Evolutionary conservation across 2,329 filamentous ascomycete species (phyloP).

Genomic region (Orbilia brochopaga): DNA sequence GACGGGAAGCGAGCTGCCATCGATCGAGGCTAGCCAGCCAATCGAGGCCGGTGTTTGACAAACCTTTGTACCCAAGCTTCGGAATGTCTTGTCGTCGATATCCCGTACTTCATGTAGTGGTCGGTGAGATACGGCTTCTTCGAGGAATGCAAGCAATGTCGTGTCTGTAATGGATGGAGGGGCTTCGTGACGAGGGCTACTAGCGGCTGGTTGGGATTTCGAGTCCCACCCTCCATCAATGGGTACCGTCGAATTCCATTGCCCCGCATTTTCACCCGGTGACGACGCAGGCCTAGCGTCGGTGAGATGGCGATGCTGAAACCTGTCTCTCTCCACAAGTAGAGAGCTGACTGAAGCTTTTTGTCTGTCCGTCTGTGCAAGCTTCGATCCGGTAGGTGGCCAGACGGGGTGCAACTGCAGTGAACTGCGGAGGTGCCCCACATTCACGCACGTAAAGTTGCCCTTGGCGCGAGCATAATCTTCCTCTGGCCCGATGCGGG

Average conservation of each 20-base stretch:
- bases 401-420: not conserved
- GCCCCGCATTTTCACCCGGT: slow-evolving; percentile 42
- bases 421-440: slow-evolving; percentile 16
- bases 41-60: too few species aligned
- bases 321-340: not conserved
- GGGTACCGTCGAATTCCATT: slow-evolving; percentile 28
- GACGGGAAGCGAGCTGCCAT: not conserved
- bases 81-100: slow-evolving; percentile 9
- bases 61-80: not conserved
- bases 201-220: too few species aligned
- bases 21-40: not conserved
- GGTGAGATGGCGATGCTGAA: slow-evolving; percentile 4
- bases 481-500: slow-evolving; percentile 42
- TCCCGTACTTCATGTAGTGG: too few species aligned
- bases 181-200: slow-evolving; percentile 27
- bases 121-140: too few species aligned
- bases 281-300: slow-evolving; percentile 5
- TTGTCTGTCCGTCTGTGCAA: not conserved
- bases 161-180: not conserved
- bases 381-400: not conserved
- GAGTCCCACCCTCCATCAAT: not conserved
- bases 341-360: not conserved
- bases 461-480: slow-evolving; percentile 46
- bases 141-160: slow-evolving; percentile 3
- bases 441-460: slow-evolving; percentile 22